Percentiles rank a stretch among this genome's conserved stretches.
phyloP scores from a whole-genome alignment of 75 land plant species.

The Cupressus sempervirens region DNA sequence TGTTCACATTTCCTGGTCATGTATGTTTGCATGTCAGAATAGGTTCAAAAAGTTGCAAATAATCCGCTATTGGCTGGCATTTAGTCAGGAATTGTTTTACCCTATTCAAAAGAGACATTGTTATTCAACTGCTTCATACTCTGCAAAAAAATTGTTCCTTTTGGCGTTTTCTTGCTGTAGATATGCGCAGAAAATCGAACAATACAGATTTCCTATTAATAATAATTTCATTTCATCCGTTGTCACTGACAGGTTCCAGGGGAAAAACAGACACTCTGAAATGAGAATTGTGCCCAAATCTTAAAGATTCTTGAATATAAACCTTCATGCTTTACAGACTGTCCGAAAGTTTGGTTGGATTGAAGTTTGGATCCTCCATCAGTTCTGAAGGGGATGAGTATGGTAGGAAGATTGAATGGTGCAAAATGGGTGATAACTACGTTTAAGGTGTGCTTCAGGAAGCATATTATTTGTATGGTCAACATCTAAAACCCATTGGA shows the following conservation, averaged over 20 bases:
- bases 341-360: background rate
- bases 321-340: background rate
- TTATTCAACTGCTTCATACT: background rate
- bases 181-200: background rate
- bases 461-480: background rate
- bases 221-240: background rate
- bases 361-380: background rate
- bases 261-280: background rate
- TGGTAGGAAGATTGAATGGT: background rate
- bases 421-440: background rate
- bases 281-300: background rate
- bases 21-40: background rate
- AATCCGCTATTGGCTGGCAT: conserved; percentile 3
- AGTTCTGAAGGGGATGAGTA: background rate
- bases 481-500: background rate
- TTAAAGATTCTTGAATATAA: background rate
- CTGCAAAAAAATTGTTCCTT: background rate
- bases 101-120: background rate
- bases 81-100: background rate
- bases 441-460: background rate
- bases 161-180: background rate
- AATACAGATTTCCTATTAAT: background rate
- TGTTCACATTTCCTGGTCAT: background rate
- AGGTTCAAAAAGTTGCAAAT: background rate
- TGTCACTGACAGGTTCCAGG: background rate